A percentile compares a stretch with the other conserved stretches of the same genome.
Conservation (phyloP, 2,329 filamentous ascomycete species). For the Fusarium citri region DNA sequence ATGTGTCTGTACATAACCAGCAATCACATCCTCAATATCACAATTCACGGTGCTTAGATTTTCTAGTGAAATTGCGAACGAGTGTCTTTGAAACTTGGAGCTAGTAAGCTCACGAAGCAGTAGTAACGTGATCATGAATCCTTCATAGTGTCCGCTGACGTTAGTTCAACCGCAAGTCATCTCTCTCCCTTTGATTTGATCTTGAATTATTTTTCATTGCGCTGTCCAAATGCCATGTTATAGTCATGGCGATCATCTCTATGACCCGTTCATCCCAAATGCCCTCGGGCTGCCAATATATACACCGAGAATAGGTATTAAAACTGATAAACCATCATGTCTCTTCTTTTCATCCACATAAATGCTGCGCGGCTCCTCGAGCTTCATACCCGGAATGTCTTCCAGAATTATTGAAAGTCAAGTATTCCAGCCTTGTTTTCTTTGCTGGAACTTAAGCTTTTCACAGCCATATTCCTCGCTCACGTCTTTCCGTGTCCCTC, state of each 20-base stretch:
- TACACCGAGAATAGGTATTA: conserved; percentile 48
- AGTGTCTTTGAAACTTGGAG: no score
- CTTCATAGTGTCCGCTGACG: conserved; percentile 9
- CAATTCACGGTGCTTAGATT: background rate
- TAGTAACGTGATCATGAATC: conserved; percentile 10
- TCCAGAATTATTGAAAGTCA: background rate
- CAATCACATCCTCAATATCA: background rate
- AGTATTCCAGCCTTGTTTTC: background rate
- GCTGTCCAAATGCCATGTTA: conserved; percentile 40
- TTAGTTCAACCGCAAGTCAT: background rate
- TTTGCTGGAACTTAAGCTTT: background rate
- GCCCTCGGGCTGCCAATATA: conserved; percentile 41
- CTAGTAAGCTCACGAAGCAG: background rate
- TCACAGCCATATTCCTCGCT: conserved; percentile 12
- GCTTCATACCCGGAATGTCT: background rate
- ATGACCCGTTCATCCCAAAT: conserved; percentile 37
- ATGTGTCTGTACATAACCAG: background rate
- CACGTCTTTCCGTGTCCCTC: conserved; percentile 11
- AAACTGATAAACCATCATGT: conserved; percentile 45
- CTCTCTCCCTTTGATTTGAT: background rate
- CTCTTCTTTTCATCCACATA: conserved; percentile 24
- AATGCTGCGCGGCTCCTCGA: conserved; percentile 5
- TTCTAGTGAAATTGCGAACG: background rate
- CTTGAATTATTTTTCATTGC: conserved; percentile 27
- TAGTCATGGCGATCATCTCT: conserved; percentile 36